These are phyloP conservation scores for Emericellopsis atlantica DNA, from an alignment of 2,329 filamentous ascomycete genomes.

Conservation along the genomic window DNA sequence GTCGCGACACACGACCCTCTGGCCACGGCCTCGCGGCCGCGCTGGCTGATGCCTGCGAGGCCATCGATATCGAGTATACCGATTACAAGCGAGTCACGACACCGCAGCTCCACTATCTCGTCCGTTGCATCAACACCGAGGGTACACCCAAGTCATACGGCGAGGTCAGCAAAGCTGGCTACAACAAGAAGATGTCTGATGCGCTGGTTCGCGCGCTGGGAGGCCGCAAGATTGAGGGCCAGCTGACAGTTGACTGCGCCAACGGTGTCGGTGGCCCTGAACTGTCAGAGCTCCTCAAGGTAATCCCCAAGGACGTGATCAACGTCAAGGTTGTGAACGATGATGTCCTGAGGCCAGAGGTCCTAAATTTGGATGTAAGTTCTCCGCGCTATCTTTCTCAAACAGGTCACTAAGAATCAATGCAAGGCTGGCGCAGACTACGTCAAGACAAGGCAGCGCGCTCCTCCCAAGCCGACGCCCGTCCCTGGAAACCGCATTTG, in stretches of 20 bases:
- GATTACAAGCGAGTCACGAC: conserved; percentile 92
- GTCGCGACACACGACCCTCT: conserved; percentile 85
- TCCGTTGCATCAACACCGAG: conserved; percentile 86
- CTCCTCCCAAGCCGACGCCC: conserved; percentile 72
- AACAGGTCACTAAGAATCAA: not conserved
- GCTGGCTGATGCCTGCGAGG: conserved; percentile 67
- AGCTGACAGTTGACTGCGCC: conserved; percentile 82
- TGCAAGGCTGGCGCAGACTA: conserved; percentile 81
- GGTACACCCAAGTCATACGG: conserved; percentile 82
- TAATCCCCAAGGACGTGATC: conserved; percentile 60
- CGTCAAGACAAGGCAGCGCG: conserved; percentile 92
- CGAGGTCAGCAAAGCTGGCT: conserved; percentile 76
- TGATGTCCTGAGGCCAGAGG: conserved; percentile 79
- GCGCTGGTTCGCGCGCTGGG: conserved; percentile 79
- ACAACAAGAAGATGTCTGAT: conserved; percentile 81
- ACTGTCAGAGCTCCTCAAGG: conserved; percentile 73
- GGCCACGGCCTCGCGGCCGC: conserved; percentile 73
- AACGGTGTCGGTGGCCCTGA: conserved; percentile 95
- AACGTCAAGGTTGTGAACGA: conserved; percentile 87
- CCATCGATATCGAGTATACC: conserved; percentile 58
- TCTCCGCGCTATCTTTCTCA: not conserved
- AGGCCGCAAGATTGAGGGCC: conserved; percentile 59
- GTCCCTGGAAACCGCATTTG: conserved; percentile 67
- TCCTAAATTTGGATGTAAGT: conserved; percentile 74
- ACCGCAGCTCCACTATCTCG: conserved; percentile 95